phyloP scores from a whole-genome alignment of 2,329 filamentous ascomycete genomes.

The Ceratocystiopsis minuta region DNA sequence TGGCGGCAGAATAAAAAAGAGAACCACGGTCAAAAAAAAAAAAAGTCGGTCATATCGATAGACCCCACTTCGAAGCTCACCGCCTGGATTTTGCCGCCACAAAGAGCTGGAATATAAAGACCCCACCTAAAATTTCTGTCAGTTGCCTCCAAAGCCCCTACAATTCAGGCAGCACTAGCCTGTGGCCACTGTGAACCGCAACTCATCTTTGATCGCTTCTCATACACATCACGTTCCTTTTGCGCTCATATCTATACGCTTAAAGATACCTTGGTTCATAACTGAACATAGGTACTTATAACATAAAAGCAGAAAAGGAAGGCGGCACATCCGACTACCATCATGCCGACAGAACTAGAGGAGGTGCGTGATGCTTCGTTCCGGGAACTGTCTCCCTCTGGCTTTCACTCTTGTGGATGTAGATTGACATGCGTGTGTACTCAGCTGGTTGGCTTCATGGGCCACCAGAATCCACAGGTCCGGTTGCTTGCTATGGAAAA shows the following conservation, averaged over 20 bases:
- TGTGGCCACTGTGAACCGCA: too few relatives aligned
- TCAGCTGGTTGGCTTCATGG: constrained; percentile 82
- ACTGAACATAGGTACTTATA: too few relatives aligned
- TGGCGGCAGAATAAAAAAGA: constrained; percentile 1
- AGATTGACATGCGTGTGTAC: constrained; percentile 1
- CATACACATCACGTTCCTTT: background rate
- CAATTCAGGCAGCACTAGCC: too few relatives aligned
- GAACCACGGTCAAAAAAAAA: constrained; percentile 4
- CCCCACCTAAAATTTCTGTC: background rate
- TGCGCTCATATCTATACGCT: too few relatives aligned
- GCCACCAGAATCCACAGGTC: constrained; percentile 80
- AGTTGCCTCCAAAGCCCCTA: background rate
- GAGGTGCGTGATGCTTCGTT: constrained; percentile 31
- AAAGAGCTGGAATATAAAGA: background rate
- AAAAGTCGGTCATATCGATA: constrained; percentile 3
- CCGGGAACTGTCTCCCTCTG: background rate
- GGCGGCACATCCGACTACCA: background rate
- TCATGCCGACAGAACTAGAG: constrained; percentile 60
- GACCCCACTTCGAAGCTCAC: too few relatives aligned
- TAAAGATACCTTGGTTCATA: too few relatives aligned
- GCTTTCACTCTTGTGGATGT: too few relatives aligned
- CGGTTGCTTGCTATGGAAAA: constrained; percentile 73
- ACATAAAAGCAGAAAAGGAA: background rate
- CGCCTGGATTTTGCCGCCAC: too few relatives aligned
- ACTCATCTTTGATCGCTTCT: background rate